Conservation (phyloP, 495 filamentous ascomycete species). For the Penicillium silybi region DNA sequence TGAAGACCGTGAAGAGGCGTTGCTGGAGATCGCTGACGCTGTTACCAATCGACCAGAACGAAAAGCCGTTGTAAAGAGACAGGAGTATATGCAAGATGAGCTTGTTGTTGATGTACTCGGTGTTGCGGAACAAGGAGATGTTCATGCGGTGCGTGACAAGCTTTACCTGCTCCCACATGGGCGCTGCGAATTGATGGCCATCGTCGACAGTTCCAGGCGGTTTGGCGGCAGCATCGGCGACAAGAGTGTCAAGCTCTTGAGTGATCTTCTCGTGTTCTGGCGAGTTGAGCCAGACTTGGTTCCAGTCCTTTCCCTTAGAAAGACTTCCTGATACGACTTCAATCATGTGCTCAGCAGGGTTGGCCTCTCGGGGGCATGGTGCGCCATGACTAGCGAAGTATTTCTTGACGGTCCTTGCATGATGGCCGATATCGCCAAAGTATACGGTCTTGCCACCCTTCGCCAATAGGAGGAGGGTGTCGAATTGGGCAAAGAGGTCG, state of each 20-base stretch:
- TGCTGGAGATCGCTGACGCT: neutral
- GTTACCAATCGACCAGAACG: conserved; percentile 25
- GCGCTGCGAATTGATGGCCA: conserved; percentile 53
- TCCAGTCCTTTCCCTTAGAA: conserved; percentile 51
- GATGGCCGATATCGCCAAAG: conserved; percentile 60
- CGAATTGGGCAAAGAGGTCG: conserved; percentile 69
- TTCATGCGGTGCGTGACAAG: conserved; percentile 57
- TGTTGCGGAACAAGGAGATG: conserved; percentile 56
- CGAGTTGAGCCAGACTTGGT: conserved; percentile 61
- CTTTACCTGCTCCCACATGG: conserved; percentile 52
- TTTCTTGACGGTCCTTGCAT: conserved; percentile 49
- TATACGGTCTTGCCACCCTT: conserved; percentile 69
- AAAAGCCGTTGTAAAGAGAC: conserved; percentile 31
- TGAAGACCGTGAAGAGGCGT: conserved; percentile 42
- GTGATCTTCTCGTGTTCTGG: conserved; percentile 29
- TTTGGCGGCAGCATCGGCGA: conserved; percentile 33
- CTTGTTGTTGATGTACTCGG: conserved; percentile 64
- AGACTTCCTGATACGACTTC: conserved; percentile 58
- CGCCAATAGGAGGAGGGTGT: conserved; percentile 64
- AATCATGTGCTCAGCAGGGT: conserved; percentile 89
- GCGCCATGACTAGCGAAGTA: conserved; percentile 80
- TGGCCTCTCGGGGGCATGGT: conserved; percentile 68
- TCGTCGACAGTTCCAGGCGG: conserved; percentile 33
- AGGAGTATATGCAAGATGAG: conserved; percentile 33
- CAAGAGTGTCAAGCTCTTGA: conserved; percentile 53